Base-by-base conservation (phyloP, 257 asterid species). In the Penstemon barbatus region DNA sequence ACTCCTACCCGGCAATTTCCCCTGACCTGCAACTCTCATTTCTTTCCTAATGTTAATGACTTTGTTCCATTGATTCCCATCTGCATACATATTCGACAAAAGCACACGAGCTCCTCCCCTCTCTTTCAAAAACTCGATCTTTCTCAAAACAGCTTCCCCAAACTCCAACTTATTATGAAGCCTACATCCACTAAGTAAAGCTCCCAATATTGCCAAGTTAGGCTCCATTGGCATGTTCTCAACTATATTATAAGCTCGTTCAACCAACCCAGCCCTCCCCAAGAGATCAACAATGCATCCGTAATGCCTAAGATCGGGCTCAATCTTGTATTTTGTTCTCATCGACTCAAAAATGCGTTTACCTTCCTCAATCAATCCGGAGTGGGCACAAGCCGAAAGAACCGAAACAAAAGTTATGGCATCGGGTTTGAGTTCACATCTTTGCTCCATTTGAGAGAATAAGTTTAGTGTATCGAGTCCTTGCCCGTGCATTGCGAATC, bases 201-300 rank as follows among this genome's bases (percentile, higher is more conserved):
- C 82, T 73, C 83, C 85, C 68, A 80, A 73, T 25, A 85, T 73
- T 12, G 86, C 60, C 53, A 80, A 64, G 72, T 82, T 78, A 67
- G 86, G 86, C 53, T 74, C 78, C 79, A 77, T 64, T 3, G 83
- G 74, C 86, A 80, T 82, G 49, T 56, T 78, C 61, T 76, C 80
- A 8, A 85, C 65, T 2, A 85, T 57, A 15, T 50, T 55, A 74
- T 71, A 79, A 60, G 85, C 88, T 63, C 63, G 82, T 33, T 74
- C 66, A 3, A 85, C 54, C 86, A 82, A 71, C 65, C 86, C 88
- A 40, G 78, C 84, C 74, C 84, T 72, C 13, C 85, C 88, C 72
- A 80, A 62, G 25, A 82, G 82, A 70, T 85, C 91, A 33, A 85
- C 78, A 6, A 80, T 40, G 70, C 91, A 85, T 53, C 86, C 88